These are phyloP conservation scores for Begonia masoniana DNA, from an alignment of 306 rosid species.

Conservation along the genomic window DNA sequence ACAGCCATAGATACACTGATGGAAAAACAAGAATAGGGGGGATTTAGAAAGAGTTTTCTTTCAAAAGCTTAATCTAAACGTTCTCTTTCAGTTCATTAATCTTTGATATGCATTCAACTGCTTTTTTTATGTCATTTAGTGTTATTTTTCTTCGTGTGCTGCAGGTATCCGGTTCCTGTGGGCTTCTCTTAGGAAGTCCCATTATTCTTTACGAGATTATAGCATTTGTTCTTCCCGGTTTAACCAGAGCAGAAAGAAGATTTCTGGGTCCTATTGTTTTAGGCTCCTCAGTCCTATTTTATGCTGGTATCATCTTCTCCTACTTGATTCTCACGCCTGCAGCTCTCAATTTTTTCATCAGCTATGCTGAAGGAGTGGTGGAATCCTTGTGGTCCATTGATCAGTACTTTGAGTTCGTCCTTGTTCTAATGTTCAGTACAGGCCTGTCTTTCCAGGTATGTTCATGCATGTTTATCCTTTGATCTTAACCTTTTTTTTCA, in stretches of 20 bases:
- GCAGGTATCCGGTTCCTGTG: conserved; percentile 98
- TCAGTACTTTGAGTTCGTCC: conserved; percentile 95
- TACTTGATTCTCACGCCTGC: conserved; percentile 78
- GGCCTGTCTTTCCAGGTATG: conserved; percentile 98
- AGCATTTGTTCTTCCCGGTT: conserved; percentile 85
- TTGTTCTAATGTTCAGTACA: conserved; percentile 92
- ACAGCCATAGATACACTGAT: too few species aligned
- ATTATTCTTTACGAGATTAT: conserved; percentile 78
- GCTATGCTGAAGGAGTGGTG: conserved; percentile 85
- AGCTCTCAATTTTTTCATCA: conserved; percentile 79
- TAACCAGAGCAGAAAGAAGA: conserved; percentile 68
- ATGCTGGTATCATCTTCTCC: conserved; percentile 80
- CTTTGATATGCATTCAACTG: too few species aligned
- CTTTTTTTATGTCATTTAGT: too few species aligned
- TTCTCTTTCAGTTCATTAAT: too few species aligned
- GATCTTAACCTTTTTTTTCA: not conserved
- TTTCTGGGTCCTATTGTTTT: conserved; percentile 88
- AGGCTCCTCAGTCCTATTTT: conserved; percentile 91
- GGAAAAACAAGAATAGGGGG: too few species aligned
- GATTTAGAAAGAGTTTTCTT: too few species aligned
- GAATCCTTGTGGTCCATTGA: conserved; percentile 97
- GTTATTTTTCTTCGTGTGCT: conserved; percentile 6
- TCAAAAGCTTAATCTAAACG: too few species aligned
- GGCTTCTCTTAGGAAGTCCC: conserved; percentile 93
- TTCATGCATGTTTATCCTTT: conserved; percentile 5